Evolutionary conservation across 106 monocot genomes (phyloP).

Genomic region (Dioscorea alata): DNA sequence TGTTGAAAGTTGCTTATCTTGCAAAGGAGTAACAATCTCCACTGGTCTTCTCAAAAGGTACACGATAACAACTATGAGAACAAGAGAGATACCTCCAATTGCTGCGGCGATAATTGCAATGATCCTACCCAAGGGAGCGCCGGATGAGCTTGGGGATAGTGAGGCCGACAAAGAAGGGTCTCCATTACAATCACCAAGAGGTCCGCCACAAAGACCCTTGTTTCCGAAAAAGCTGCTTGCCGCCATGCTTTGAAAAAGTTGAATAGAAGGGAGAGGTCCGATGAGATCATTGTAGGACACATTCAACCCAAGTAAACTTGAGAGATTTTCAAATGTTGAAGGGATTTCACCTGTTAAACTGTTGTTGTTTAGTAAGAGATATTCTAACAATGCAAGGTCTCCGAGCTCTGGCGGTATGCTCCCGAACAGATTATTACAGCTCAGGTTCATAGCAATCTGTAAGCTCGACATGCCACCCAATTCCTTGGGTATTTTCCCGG

Average conservation of each 20-base stretch:
- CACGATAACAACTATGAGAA: conserved; percentile 66
- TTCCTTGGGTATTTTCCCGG: conserved; percentile 69
- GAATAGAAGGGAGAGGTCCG: conserved; percentile 61
- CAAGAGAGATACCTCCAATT: conserved; percentile 70
- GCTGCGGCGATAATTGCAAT: conserved; percentile 68
- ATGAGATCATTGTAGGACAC: conserved; percentile 85
- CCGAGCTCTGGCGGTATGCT: conserved; percentile 75
- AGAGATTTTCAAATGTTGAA: conserved; percentile 60
- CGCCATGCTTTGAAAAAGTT: conserved; percentile 56
- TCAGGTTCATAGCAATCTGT: conserved; percentile 90
- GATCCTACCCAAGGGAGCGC: conserved; percentile 34
- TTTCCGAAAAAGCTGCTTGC: conserved; percentile 69
- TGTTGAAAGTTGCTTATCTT: conserved; percentile 53
- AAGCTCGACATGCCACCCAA: conserved; percentile 71
- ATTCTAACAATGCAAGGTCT: conserved; percentile 68
- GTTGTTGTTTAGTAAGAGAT: conserved; percentile 78
- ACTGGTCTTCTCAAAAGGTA: conserved; percentile 60
- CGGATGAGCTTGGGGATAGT: conserved; percentile 4
- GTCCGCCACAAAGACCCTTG: conserved; percentile 80
- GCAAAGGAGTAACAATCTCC: conserved; percentile 49
- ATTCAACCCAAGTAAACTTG: conserved; percentile 73
- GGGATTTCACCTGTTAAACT: conserved; percentile 81
- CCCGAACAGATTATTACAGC: conserved; percentile 79
- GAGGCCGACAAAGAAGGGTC: conserved; percentile 22
- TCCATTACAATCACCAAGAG: conserved; percentile 45